A percentile compares a stretch with the other conserved stretches of the same genome.
Conservation (phyloP, 176 grass and related monocot species). For the Lolium perenne region DNA sequence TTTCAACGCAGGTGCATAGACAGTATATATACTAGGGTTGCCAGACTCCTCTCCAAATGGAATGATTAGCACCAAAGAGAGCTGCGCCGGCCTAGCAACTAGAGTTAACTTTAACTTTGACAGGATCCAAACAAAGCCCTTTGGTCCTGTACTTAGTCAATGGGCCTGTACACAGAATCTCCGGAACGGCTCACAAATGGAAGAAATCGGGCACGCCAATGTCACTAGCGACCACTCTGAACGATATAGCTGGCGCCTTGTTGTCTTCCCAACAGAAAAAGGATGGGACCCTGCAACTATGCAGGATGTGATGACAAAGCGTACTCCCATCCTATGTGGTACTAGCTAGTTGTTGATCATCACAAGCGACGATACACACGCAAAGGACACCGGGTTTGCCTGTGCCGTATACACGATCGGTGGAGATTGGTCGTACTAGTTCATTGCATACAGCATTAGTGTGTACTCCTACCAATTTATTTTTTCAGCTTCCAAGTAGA, state of each 20-base stretch:
- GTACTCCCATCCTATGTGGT: slow-evolving; percentile 9
- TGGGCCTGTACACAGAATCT: slow-evolving; percentile 25
- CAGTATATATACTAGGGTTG: background rate
- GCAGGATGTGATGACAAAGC: slow-evolving; percentile 27
- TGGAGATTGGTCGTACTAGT: background rate
- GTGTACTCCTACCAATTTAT: background rate
- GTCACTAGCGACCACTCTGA: slow-evolving; percentile 8
- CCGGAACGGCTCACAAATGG: slow-evolving; percentile 49
- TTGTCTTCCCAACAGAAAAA: slow-evolving; percentile 36
- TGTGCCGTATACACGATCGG: background rate
- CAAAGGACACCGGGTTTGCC: background rate
- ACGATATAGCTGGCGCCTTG: slow-evolving; percentile 51
- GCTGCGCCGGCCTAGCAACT: background rate
- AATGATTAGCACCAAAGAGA: background rate
- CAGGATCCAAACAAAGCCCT: background rate
- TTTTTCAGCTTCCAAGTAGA: no score
- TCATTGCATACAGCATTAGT: background rate
- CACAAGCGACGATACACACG: background rate
- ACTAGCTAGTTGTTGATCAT: background rate
- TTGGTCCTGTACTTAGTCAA: slow-evolving; percentile 21
- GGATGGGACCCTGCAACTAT: slow-evolving; percentile 4
- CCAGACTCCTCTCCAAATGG: slow-evolving; percentile 30
- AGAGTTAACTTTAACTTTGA: background rate
- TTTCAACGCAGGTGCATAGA: no score
- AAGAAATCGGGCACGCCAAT: slow-evolving; percentile 28